Percentiles rank a stretch among this genome's conserved stretches.
Conservation (phyloP, 495 filamentous ascomycete genomes). For the Xylaria sp. region DNA sequence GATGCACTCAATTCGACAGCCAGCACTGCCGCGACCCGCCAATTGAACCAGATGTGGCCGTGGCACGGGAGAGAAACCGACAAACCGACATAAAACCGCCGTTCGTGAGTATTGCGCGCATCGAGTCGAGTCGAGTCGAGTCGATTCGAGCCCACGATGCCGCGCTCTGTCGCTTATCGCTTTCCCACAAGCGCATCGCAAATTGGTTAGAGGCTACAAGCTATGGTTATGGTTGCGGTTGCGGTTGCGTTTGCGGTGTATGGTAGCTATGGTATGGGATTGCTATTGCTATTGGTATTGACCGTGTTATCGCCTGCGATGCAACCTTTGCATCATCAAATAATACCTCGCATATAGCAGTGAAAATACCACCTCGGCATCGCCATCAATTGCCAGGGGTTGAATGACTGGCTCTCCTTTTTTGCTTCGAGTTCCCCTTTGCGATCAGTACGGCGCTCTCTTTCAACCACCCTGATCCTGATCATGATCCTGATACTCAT, state of each 20-base stretch:
- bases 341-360: conserved; percentile 2
- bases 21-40: conserved; percentile 6
- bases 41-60: conserved; percentile 17
- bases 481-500: too few species aligned
- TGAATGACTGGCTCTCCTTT: neutral
- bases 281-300: too few species aligned
- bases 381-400: conserved; percentile 19
- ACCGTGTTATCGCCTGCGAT: conserved; percentile 21
- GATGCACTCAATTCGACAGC: conserved; percentile 1
- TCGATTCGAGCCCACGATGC: neutral
- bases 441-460: conserved; percentile 1
- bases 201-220: neutral
- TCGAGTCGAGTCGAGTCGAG: neutral
- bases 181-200: conserved; percentile 11
- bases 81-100: conserved; percentile 6
- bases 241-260: too few species aligned
- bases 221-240: too few species aligned
- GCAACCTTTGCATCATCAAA: conserved; percentile 21
- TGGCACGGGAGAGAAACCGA: conserved; percentile 13
- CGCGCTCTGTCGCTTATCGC: conserved; percentile 16
- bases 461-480: conserved; percentile 7
- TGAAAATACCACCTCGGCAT: conserved; percentile 21
- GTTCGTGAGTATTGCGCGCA: neutral
- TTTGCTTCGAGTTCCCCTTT: neutral
- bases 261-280: too few species aligned